Conservation (phyloP, 2,329 filamentous ascomycete genomes). For the Aspergillus candidus region DNA sequence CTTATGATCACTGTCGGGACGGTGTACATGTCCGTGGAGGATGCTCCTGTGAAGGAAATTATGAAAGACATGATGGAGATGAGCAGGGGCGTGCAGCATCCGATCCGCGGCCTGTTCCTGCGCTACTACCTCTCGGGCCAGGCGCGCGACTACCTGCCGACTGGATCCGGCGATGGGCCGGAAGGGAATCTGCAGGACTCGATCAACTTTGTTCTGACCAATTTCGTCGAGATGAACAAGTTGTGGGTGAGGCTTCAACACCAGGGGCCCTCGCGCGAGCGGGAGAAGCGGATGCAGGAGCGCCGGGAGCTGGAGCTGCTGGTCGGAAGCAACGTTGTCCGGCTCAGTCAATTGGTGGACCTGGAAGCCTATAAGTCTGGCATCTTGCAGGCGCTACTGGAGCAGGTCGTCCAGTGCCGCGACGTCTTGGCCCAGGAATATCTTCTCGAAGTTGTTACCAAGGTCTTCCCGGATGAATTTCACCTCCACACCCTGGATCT, state of each 20-base stretch:
- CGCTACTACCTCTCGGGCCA: constrained; percentile 95
- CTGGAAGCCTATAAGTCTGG: constrained; percentile 87
- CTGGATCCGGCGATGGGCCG: constrained; percentile 76
- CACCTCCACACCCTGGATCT: constrained; percentile 95
- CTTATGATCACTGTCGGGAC: constrained; percentile 99
- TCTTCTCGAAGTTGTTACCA: constrained; percentile 93
- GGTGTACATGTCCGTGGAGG: constrained; percentile 97
- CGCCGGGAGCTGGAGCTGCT: constrained; percentile 90
- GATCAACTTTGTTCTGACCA: constrained; percentile 95
- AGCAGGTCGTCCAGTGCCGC: constrained; percentile 96
- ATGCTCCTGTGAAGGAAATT: constrained; percentile 97
- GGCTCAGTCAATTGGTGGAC: constrained; percentile 91
- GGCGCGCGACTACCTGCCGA: constrained; percentile 80
- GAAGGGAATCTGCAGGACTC: constrained; percentile 96
- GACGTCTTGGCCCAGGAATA: constrained; percentile 98
- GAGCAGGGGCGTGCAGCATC: constrained; percentile 96
- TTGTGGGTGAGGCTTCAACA: constrained; percentile 96
- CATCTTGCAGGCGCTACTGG: constrained; percentile 80
- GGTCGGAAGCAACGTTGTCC: constrained; percentile 92
- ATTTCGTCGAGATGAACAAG: constrained; percentile 99
- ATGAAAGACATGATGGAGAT: constrained; percentile 99
- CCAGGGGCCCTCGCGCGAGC: constrained; percentile 90
- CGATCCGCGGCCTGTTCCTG: constrained; percentile 87
- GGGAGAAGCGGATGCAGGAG: constrained; percentile 89
- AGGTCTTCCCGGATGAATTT: constrained; percentile 98